Base-by-base conservation (phyloP, 2,329 filamentous ascomycete genomes). In the Raffaelea ambrosiae region DNA sequence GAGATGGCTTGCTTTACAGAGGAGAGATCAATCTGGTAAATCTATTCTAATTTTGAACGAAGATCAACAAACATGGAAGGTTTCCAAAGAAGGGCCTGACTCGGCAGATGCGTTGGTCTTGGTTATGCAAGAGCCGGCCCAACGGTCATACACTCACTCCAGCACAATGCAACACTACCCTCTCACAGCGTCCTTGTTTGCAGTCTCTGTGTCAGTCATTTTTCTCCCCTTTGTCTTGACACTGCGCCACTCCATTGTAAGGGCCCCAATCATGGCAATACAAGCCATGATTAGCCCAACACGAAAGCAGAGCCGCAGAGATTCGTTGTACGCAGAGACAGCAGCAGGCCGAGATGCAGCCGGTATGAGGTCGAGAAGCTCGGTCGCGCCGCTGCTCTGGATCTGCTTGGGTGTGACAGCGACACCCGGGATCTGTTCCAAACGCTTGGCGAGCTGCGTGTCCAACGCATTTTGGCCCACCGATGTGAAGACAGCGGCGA, bases 171-270 rank as follows among this genome's bases (percentile, higher is more conserved):
- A n/a, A n/a, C n/a, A n/a, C n/a, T n/a, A n/a, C n/a, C n/a, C n/a
- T n/a, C n/a, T n/a, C n/a, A n/a, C n/a, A n/a, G n/a, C n/a, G n/a
- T n/a, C n/a, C n/a, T n/a, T n/a, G n/a, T n/a, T n/a, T n/a, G n/a
- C n/a, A n/a, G n/a, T n/a, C n/a, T n/a, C n/a, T n/a, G n/a, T n/a
- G n/a, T n/a, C n/a, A n/a, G n/a, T n/a, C n/a, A n/a, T n/a, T n/a
- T n/a, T n/a, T n/a, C n/a, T n/a, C n/a, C n/a, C n/a, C 18, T 49
- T 40, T 20, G 29, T 50, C 40, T 47, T 51, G 3, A 59, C 54
- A 7, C 51, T 60, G 1, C 51, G 74, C 79, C 78, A 83, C 60
- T 83, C 72, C 51, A 83, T 70, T 14, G 69, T 65, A 3, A 71
- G 53, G 0, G 70, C 66, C 1, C 73, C 77, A 18, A 80, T 36